A percentile compares a stretch with the other conserved stretches of the same genome.
Conservation (phyloP, 2,329 filamentous ascomycete species). For the Thielaviopsis populi region DNA sequence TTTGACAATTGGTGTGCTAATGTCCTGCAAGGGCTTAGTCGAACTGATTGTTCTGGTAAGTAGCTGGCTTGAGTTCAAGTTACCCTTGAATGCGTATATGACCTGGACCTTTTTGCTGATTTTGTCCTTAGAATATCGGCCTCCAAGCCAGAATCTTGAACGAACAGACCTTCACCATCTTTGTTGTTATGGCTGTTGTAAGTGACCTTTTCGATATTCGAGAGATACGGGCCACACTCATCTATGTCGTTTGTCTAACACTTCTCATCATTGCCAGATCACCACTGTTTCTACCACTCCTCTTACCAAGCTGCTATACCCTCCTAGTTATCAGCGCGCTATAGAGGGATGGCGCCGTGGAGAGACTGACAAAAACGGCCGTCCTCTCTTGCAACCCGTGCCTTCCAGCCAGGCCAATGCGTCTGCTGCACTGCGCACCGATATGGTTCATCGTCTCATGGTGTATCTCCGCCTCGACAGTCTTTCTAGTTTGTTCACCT, state of each 20-base stretch:
- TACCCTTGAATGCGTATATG: not conserved
- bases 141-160: constrained; percentile 71
- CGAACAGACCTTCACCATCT: constrained; percentile 73
- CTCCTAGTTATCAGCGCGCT: constrained; percentile 42
- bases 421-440: constrained; percentile 9
- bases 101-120: constrained; percentile 23
- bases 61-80: not conserved
- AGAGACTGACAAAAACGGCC: constrained; percentile 70
- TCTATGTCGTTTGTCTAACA: not conserved
- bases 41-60: constrained; percentile 80
- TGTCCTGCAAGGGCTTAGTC: constrained; percentile 94
- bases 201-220: not conserved
- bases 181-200: constrained; percentile 67
- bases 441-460: constrained; percentile 46
- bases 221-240: too few relatives aligned
- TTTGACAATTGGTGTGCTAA: constrained; percentile 71
- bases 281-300: constrained; percentile 78
- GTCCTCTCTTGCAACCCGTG: constrained; percentile 27
- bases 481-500: constrained; percentile 64
- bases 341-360: constrained; percentile 51
- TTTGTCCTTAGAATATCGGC: constrained; percentile 46
- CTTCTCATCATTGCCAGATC: constrained; percentile 33
- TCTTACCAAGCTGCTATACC: constrained; percentile 57
- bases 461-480: constrained; percentile 77
- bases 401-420: constrained; percentile 18